Evolutionary conservation across 2,329 filamentous ascomycete species (phyloP), one percentile per base, ranked within the genome.

Genomic region (Fusarium fracticaudum): DNA sequence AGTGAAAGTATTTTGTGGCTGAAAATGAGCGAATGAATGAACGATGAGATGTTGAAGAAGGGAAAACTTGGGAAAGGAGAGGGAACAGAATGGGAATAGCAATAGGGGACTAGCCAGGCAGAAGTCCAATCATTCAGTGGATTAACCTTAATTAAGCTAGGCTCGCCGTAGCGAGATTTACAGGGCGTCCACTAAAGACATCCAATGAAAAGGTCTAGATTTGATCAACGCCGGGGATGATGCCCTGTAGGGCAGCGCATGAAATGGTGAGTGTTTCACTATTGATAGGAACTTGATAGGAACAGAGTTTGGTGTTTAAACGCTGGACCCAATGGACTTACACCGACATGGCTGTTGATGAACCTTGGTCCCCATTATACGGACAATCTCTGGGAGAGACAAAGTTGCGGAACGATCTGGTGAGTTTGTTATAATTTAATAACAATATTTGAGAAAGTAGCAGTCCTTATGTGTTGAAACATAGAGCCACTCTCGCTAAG

Each of bases 61-160:
- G 29, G 29, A 22, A 40, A 60, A 60, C 18, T 29, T 50, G 40
- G 29, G 66, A 69, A 48, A 69, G 57, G 57, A 35, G 66, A 53
- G 29, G 26, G 31, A 60, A 60, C 22, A 67, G 43, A 35, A 50
- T 51, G 44, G 61, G 41, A 51, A 59, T 67, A 66, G 47, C 20
- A 14, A 29, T 18, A 33, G 31, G 29, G 29, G 20, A 17, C n/a
- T 44, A 18, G 14, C 9, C 10, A 47, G 48, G 41, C 37, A 37
- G 22, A 15, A 22, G 14, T 15, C 35, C 29, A 41, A 35, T 44
- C 26, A 8, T 67, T 8, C 8, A 29, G 18, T 40, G 26, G 43
- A 20, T 40, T 54, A 63, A 53, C 3, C 55, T 40, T 10, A 8
- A 29, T 60, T 3, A 7, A 48, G 43, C 43, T 64, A 64, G 61